Evolutionary conservation across 2,329 filamentous ascomycete genomes (phyloP).

Genomic region (Penicillium sp.): DNA sequence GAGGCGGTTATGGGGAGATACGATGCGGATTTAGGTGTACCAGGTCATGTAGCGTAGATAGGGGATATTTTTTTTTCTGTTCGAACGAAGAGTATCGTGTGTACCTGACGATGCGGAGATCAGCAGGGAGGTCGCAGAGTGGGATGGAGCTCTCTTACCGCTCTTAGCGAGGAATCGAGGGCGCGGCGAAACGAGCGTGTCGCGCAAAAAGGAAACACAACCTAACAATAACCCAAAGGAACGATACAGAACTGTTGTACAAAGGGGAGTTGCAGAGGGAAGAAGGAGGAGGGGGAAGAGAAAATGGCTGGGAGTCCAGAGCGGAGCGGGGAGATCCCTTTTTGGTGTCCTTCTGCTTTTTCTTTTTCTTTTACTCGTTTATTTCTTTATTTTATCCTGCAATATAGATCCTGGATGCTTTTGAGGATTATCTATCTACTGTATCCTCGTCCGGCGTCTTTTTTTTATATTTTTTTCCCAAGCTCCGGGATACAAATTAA

Average conservation of each 20-base stretch:
- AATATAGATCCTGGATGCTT: not conserved
- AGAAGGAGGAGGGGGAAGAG: slow-evolving; percentile 19
- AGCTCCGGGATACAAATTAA: not conserved
- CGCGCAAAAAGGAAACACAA: slow-evolving; percentile 21
- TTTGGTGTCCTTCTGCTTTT: slow-evolving; percentile 8
- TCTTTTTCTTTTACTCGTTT: not conserved
- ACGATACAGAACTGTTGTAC: slow-evolving; percentile 27
- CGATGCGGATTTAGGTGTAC: slow-evolving; percentile 9
- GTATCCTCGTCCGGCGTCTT: not conserved
- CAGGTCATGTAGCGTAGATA: slow-evolving; percentile 23
- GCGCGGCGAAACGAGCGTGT: slow-evolving; percentile 29
- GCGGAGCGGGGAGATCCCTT: slow-evolving; percentile 21
- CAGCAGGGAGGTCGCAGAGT: slow-evolving; percentile 29
- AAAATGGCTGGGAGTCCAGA: slow-evolving; percentile 25
- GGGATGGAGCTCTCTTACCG: slow-evolving; percentile 28
- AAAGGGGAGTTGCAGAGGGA: slow-evolving; percentile 22
- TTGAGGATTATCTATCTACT: too few relatives aligned
- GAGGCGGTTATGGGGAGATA: slow-evolving; percentile 11
- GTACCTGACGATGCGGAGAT: slow-evolving; percentile 39
- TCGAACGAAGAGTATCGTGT: slow-evolving; percentile 10
- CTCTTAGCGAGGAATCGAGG: slow-evolving; percentile 17
- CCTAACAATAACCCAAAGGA: slow-evolving; percentile 20
- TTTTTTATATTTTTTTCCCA: not conserved
- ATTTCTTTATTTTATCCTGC: not conserved
- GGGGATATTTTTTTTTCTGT: not conserved